Evolutionary conservation across 2,329 filamentous ascomycete species (phyloP), one percentile per base, ranked within the genome.

Genomic region (Stagonosporopsis chrysanthemi): DNA sequence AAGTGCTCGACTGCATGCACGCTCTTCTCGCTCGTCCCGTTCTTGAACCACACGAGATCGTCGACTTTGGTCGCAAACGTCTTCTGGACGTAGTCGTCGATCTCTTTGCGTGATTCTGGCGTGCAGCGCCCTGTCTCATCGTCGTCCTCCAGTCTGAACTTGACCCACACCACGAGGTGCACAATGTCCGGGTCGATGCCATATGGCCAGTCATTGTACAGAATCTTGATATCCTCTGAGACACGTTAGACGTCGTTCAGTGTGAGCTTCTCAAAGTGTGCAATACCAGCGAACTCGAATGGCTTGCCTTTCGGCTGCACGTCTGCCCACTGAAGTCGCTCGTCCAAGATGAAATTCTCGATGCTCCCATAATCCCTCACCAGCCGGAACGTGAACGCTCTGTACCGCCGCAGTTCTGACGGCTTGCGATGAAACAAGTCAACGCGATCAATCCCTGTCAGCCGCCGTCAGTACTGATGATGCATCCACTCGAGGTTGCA

Each of bases 201-300:
- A 70, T 97, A 98, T 0, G 94, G 94, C 91, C 92, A 97, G 81
- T 98, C 93, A 72, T 98, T 98, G 77, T 85, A 86, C 38, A 97
- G 76, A 44, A 96, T 88, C 75, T 87, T 92, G 67, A 88, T 78
- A 69, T 95, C 89, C 43, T 79, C 82, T 82, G 60, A 39, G n/a
- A 24, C 33, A 44, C 11, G 41, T 65, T 46, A 68, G 52, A 48
- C 15, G 2, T 12, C 14, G 28, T 22, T 14, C 3, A 4, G 35
- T 17, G 1, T 12, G 24, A 9, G 28, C 14, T 44, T 42, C 9
- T 28, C 6, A 19, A 31, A 38, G 22, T 40, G 1, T 24, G 19
- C 19, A 33, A 59, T 75, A 69, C 78, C 77, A 38, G 77, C 64
- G 55, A 78, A 73, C 28, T 77, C 77, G 61, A 84, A 84, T 7